Conservation (phyloP, 2,329 filamentous ascomycete genomes). For the Claviceps fusiformis region DNA sequence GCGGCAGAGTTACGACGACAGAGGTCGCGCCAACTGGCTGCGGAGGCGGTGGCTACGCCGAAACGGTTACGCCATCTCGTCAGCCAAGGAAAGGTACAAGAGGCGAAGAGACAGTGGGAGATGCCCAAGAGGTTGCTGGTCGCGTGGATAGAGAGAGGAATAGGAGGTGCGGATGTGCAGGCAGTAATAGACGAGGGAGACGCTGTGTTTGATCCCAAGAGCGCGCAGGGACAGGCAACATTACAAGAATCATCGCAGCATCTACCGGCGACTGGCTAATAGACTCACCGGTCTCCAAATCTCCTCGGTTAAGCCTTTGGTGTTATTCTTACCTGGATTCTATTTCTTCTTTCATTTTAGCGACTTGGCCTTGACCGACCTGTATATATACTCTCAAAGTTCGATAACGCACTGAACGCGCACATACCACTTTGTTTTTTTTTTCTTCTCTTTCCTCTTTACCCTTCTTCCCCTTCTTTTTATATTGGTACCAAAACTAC, state of each 20-base stretch:
- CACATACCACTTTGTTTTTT: not conserved
- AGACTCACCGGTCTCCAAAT: not conserved
- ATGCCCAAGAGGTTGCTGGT: constrained; percentile 37
- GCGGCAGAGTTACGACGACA: constrained; percentile 20
- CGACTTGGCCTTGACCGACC: not conserved
- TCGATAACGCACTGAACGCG: not conserved
- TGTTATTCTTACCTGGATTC: not conserved
- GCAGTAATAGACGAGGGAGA: constrained; percentile 41
- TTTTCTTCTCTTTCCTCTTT: not conserved
- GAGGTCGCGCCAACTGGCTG: constrained; percentile 42
- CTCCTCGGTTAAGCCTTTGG: not conserved
- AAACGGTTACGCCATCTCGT: constrained; percentile 44
- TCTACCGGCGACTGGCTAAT: constrained; percentile 9
- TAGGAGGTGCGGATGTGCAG: constrained; percentile 42
- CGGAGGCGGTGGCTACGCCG: constrained; percentile 49
- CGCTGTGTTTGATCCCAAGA: constrained; percentile 24
- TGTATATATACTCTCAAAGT: not conserved
- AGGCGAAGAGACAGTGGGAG: constrained; percentile 45
- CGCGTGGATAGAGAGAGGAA: constrained; percentile 38
- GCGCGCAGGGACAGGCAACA: not conserved
- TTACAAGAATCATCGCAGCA: constrained; percentile 3
- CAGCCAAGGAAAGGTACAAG: constrained; percentile 42
- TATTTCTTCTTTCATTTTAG: not conserved
- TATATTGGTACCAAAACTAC: not conserved
- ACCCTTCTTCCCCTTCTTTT: no score